Conservation (phyloP, 1,284 basidiomycete species). For the Lentinus polychrous region DNA sequence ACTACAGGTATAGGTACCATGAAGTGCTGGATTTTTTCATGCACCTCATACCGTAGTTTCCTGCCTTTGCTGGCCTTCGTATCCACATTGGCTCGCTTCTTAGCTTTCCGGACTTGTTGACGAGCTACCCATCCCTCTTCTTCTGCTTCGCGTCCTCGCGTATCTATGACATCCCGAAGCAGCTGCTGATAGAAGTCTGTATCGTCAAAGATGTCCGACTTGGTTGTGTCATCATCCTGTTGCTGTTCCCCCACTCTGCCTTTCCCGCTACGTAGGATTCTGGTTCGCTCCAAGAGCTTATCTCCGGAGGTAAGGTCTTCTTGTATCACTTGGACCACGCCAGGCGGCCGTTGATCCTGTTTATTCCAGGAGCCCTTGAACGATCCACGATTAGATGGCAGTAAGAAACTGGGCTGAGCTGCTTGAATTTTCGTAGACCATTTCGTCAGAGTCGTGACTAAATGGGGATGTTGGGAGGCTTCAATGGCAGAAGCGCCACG, state of each 20-base stretch:
- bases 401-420: conserved; percentile 70
- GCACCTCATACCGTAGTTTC: conserved; percentile 71
- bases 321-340: conserved; percentile 68
- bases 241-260: conserved; percentile 24
- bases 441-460: conserved; percentile 75
- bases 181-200: conserved; percentile 89
- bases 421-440: conserved; percentile 94
- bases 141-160: conserved; percentile 36
- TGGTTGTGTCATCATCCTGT: conserved; percentile 20
- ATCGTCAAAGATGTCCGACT: conserved; percentile 68
- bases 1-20: conserved; percentile 78
- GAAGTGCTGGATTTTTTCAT: conserved; percentile 91
- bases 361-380: conserved; percentile 45
- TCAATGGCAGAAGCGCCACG: conserved; percentile 42
- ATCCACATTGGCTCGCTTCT: conserved; percentile 74
- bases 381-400: conserved; percentile 55
- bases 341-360: conserved; percentile 26
- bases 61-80: conserved; percentile 88
- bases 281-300: conserved; percentile 55
- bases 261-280: conserved; percentile 37
- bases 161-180: conserved; percentile 82
- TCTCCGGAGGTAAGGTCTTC: conserved; percentile 53
- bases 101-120: conserved; percentile 61
- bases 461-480: conserved; percentile 57
- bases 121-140: conserved; percentile 49